phyloP scores from a whole-genome alignment of 257 asterid species.

The Solanum megistacrolobum region DNA sequence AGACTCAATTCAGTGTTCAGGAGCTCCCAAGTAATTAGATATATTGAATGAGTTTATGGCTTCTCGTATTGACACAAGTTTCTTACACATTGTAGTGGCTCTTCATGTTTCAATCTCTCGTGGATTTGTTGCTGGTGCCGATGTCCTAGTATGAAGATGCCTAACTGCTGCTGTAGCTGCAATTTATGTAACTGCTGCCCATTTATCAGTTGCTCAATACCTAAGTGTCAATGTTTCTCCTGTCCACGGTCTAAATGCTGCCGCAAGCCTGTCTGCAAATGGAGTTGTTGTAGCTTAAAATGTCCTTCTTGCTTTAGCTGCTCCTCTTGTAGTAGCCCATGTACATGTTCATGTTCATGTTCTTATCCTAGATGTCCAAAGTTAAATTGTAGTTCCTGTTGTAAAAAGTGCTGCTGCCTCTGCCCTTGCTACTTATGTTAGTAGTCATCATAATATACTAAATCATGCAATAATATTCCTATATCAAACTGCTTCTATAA shows the following conservation, averaged over 20 bases:
- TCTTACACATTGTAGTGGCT: constrained; percentile 29
- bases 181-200: constrained; percentile 19
- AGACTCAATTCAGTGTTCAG: background rate
- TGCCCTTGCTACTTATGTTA: constrained; percentile 50
- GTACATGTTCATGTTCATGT: constrained; percentile 18
- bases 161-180: constrained; percentile 32
- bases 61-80: background rate
- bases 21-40: background rate
- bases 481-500: background rate
- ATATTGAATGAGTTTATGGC: background rate
- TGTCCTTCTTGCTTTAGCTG: constrained; percentile 21
- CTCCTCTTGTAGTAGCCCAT: background rate
- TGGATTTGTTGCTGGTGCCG: constrained; percentile 40
- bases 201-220: constrained; percentile 28
- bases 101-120: constrained; percentile 39
- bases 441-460: constrained; percentile 13
- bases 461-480: background rate
- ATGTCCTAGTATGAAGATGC: constrained; percentile 21
- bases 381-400: constrained; percentile 40
- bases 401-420: constrained; percentile 38
- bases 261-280: constrained; percentile 18
- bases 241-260: constrained; percentile 33
- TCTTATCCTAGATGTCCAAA: constrained; percentile 25
- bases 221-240: constrained; percentile 31
- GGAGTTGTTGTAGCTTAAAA: constrained; percentile 37